Conservation (phyloP, 1,284 basidiomycete genomes). For the Ustilago nuda region DNA sequence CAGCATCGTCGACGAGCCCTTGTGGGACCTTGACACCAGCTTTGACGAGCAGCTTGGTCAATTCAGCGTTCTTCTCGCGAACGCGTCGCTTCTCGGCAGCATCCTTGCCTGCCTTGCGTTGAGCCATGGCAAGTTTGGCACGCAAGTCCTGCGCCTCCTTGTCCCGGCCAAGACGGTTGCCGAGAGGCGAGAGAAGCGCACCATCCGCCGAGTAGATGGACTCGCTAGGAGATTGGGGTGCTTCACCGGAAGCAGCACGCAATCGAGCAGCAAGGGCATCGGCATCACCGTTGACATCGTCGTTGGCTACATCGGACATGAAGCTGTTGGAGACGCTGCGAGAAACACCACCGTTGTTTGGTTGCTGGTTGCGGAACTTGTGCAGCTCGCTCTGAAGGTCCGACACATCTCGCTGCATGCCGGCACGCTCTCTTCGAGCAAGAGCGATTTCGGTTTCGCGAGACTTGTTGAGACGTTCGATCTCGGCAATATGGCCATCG, state of each 20-base stretch:
- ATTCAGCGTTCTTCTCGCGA: slow-evolving; percentile 61
- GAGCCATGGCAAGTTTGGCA: slow-evolving; percentile 60
- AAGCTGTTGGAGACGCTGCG: slow-evolving; percentile 55
- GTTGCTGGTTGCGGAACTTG: slow-evolving; percentile 49
- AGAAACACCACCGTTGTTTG: slow-evolving; percentile 35
- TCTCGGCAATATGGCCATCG: slow-evolving; percentile 78
- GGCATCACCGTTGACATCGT: slow-evolving; percentile 38
- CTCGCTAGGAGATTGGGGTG: slow-evolving; percentile 42
- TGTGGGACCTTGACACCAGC: slow-evolving; percentile 56
- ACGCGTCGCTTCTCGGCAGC: slow-evolving; percentile 60
- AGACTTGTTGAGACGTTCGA: slow-evolving; percentile 84
- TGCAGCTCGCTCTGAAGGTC: slow-evolving; percentile 84
- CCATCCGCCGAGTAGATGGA: slow-evolving; percentile 49
- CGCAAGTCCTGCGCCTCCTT: slow-evolving; percentile 61
- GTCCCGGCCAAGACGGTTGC: slow-evolving; percentile 48
- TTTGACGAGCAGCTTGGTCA: slow-evolving; percentile 53
- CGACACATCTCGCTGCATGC: slow-evolving; percentile 88
- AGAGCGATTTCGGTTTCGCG: slow-evolving; percentile 92
- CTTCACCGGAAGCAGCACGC: slow-evolving; percentile 44
- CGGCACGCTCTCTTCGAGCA: slow-evolving; percentile 85
- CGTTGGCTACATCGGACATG: slow-evolving; percentile 43
- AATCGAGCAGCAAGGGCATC: slow-evolving; percentile 35
- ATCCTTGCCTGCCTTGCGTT: slow-evolving; percentile 64
- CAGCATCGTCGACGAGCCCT: slow-evolving; percentile 52
- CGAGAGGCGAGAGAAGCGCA: slow-evolving; percentile 45